Percentiles rank a stretch among this genome's conserved stretches.
These are phyloP conservation scores for Lichtheimia hyalospora DNA, from an alignment of 371 early-diverging fungal species.

Conservation along the genomic window DNA sequence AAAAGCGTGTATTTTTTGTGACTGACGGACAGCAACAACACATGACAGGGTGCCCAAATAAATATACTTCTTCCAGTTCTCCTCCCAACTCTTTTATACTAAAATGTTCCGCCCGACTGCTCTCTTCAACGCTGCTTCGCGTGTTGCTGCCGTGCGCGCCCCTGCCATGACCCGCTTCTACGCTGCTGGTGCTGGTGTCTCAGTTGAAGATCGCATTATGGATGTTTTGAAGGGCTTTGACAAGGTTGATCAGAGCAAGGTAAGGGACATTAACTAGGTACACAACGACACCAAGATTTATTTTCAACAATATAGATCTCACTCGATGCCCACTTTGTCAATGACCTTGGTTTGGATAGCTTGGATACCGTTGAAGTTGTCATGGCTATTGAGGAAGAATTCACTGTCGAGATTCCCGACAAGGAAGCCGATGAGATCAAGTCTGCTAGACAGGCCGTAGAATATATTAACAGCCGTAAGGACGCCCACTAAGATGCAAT, in stretches of 20 bases:
- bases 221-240: constrained; percentile 90
- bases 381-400: constrained; percentile 99
- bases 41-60: too few species aligned
- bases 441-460: constrained; percentile 86
- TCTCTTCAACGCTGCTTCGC: constrained; percentile 54
- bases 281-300: neutral
- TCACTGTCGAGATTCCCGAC: constrained; percentile 96
- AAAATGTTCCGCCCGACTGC: constrained; percentile 48
- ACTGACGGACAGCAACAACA: too few species aligned
- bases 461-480: constrained; percentile 74
- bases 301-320: constrained; percentile 60
- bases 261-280: constrained; percentile 31
- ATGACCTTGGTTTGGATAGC: constrained; percentile 94
- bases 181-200: constrained; percentile 58
- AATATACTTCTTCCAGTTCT: too few species aligned
- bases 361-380: constrained; percentile 97
- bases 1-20: too few species aligned
- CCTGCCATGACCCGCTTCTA: constrained; percentile 56
- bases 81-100: neutral
- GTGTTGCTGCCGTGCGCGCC: constrained; percentile 39
- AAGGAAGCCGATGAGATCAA: constrained; percentile 95
- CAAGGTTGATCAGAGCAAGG: constrained; percentile 90
- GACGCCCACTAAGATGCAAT: constrained; percentile 71
- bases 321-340: constrained; percentile 82
- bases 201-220: constrained; percentile 83